Conservation (phyloP, 371 early-diverging fungal species). For the Conidiobolus incongruus region DNA sequence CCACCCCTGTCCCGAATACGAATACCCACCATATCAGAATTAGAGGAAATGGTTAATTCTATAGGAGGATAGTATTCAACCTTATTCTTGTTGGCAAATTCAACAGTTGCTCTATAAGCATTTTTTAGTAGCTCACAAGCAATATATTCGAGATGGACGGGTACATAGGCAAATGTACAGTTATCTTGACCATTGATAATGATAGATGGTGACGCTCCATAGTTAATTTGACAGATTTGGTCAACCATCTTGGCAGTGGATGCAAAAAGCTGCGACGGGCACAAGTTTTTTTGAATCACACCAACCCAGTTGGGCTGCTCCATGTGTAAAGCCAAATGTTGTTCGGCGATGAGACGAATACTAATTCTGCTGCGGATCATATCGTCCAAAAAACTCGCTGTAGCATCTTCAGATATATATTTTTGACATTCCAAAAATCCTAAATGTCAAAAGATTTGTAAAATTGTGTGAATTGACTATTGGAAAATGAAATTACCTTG, state of each 20-base stretch:
- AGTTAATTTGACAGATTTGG: constrained; percentile 79
- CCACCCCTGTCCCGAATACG: constrained; percentile 87
- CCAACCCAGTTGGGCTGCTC: constrained; percentile 36
- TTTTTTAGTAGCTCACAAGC: constrained; percentile 84
- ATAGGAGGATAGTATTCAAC: constrained; percentile 33
- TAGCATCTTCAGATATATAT: constrained; percentile 57
- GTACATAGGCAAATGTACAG: constrained; percentile 67
- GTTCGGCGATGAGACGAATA: constrained; percentile 85
- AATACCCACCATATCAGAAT: constrained; percentile 56
- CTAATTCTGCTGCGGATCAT: constrained; percentile 88
- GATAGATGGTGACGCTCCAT: constrained; percentile 57
- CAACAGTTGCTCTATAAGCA: constrained; percentile 76
- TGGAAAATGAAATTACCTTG: no score
- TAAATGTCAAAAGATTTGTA: no score
- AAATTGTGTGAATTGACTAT: no score
- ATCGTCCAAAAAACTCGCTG: constrained; percentile 57
- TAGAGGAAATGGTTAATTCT: constrained; percentile 61
- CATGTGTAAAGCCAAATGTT: constrained; percentile 63
- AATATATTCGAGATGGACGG: constrained; percentile 89
- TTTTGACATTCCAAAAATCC: constrained; percentile 69
- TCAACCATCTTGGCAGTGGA: constrained; percentile 48
- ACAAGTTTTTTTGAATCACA: constrained; percentile 57
- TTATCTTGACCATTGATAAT: constrained; percentile 54
- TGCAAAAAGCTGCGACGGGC: constrained; percentile 37
- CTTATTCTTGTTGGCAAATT: constrained; percentile 26